phyloP scores from a whole-genome alignment of 768 basidiomycete species.

The Amyloporia xantha region DNA sequence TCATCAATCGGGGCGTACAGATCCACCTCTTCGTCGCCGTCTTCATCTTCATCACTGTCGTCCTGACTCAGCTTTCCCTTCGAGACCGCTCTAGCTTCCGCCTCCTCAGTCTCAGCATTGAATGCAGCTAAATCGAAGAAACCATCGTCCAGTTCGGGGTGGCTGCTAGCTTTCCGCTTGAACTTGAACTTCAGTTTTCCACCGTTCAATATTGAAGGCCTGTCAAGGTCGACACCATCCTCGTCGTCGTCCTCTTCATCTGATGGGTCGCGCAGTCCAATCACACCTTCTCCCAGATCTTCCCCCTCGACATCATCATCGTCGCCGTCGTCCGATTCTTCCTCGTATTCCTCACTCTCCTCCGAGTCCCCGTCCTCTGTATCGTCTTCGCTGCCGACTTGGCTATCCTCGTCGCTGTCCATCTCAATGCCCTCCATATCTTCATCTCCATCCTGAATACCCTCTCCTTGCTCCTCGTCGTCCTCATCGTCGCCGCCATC shows the following conservation, averaged over 20 bases:
- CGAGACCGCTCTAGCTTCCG: constrained; percentile 59
- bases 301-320: constrained; percentile 25
- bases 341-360: constrained; percentile 26
- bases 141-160: constrained; percentile 69
- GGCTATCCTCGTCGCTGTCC: constrained; percentile 17
- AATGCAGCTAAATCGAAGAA: constrained; percentile 89
- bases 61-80: constrained; percentile 51
- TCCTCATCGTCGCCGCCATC: constrained; percentile 35
- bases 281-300: constrained; percentile 26
- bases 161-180: constrained; percentile 21
- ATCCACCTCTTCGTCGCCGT: constrained; percentile 50
- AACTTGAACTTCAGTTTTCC: constrained; percentile 16
- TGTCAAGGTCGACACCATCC: constrained; percentile 21
- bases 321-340: constrained; percentile 19
- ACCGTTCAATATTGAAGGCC: constrained; percentile 16
- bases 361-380: constrained; percentile 30
- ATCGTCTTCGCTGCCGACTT: constrained; percentile 25
- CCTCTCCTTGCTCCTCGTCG: constrained; percentile 24
- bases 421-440: constrained; percentile 27
- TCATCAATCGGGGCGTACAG: constrained; percentile 58
- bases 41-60: constrained; percentile 50
- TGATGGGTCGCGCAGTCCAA: constrained; percentile 24
- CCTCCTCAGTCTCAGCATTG: constrained; percentile 77
- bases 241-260: constrained; percentile 22
- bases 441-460: constrained; percentile 28